Conservation (phyloP, 345 rosid genomes). For the Eucalyptus grandis region DNA sequence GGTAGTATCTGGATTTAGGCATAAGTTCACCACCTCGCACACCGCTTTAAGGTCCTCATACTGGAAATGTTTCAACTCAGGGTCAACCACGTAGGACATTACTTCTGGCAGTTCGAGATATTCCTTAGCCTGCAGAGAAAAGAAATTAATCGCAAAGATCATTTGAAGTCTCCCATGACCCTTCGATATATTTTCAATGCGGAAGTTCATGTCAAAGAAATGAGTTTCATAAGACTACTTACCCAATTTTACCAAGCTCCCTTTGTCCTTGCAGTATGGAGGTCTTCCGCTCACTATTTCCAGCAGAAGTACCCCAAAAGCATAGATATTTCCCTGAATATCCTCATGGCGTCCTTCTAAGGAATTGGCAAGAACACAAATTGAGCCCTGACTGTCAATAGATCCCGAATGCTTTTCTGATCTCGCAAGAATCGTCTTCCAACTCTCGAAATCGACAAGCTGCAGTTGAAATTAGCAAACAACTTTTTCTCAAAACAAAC, state of each 20-base stretch:
- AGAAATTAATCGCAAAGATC: neutral
- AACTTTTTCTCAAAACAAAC: neutral
- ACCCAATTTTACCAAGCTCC: constrained; percentile 91
- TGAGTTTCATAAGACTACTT: constrained; percentile 2
- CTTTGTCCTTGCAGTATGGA: constrained; percentile 76
- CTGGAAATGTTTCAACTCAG: constrained; percentile 69
- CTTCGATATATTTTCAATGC: neutral
- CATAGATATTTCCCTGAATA: constrained; percentile 73
- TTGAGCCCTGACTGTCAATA: constrained; percentile 60
- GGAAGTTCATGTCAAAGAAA: neutral
- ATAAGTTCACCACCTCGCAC: constrained; percentile 65
- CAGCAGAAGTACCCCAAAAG: constrained; percentile 80
- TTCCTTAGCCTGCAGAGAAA: constrained; percentile 65
- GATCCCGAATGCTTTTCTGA: constrained; percentile 77
- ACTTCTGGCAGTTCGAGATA: constrained; percentile 68
- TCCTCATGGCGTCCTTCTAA: constrained; percentile 70
- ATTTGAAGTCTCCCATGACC: neutral
- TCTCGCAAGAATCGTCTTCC: constrained; percentile 89
- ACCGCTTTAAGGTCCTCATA: constrained; percentile 65
- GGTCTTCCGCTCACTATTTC: constrained; percentile 94
- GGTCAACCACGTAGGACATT: constrained; percentile 77
- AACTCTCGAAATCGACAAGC: constrained; percentile 96
- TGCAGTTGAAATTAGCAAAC: constrained; percentile 8
- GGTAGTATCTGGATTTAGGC: constrained; percentile 46
- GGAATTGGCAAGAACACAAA: constrained; percentile 71